Evolutionary conservation across 176 grass and related monocot species (phyloP).

Genomic region (Luzula sylvatica): DNA sequence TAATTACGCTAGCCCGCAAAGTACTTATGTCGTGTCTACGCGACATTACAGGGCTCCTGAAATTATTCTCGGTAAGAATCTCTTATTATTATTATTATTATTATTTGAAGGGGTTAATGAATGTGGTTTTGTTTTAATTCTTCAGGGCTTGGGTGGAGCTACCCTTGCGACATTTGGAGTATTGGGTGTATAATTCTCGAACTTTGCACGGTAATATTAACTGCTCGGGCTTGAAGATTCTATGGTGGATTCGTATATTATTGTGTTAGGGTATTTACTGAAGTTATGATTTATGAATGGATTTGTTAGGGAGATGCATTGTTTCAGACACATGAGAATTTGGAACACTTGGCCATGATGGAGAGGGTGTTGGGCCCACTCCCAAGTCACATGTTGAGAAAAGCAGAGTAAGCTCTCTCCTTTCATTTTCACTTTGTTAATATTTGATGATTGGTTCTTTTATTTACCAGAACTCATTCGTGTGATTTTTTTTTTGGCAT

Average conservation of each 20-base stretch:
- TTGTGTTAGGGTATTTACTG: no score
- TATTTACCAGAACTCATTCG: no score
- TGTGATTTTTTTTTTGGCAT: not conserved
- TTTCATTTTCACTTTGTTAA: not conserved
- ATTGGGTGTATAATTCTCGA: slow-evolving; percentile 88
- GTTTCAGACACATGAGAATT: slow-evolving; percentile 43
- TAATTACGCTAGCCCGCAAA: slow-evolving; percentile 46
- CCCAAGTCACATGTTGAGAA: slow-evolving; percentile 27
- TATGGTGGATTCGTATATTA: no score
- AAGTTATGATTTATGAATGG: no score
- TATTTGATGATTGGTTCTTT: not conserved
- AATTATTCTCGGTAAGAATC: slow-evolving; percentile 69
- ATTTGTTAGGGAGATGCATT: slow-evolving; percentile 32
- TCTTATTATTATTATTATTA: not conserved
- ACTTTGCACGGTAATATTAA: slow-evolving; percentile 64
- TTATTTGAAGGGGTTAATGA: not conserved
- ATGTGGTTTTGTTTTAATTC: slow-evolving; percentile 15
- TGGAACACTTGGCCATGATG: slow-evolving; percentile 50
- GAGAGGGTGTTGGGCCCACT: slow-evolving; percentile 32
- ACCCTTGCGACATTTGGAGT: slow-evolving; percentile 95
- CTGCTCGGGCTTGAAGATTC: no score
- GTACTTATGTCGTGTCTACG: slow-evolving; percentile 84
- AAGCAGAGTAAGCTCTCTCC: slow-evolving; percentile 19
- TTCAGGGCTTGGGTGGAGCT: slow-evolving; percentile 92
- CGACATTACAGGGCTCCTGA: slow-evolving; percentile 92